Conservation (phyloP, 176 grass and related monocot species). For the Ensete ventricosum region DNA sequence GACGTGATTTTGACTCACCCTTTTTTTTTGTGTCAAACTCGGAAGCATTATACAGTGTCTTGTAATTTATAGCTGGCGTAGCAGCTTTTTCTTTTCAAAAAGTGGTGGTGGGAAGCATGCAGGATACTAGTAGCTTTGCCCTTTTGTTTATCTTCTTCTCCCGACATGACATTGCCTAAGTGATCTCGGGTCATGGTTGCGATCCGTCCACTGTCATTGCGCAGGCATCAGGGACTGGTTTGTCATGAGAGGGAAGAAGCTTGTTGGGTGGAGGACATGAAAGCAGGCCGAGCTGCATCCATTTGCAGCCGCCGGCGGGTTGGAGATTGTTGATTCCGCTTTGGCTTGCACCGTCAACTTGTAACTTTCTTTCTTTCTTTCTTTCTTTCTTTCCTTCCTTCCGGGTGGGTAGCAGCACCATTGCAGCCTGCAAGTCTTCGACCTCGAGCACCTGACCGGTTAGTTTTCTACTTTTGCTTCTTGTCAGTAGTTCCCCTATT, state of each 20-base stretch:
- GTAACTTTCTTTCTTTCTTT: too few species aligned
- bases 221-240: not conserved
- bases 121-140: slow-evolving; percentile 21
- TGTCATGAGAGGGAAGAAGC: not conserved
- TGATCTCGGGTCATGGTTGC: not conserved
- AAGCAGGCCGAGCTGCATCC: not conserved
- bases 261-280: not conserved
- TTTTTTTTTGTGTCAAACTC: slow-evolving; percentile 16
- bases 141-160: slow-evolving; percentile 6
- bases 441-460: too few species aligned
- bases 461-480: too few species aligned
- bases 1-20: not conserved
- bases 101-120: slow-evolving; percentile 18
- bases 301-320: not conserved
- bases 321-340: not conserved
- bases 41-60: slow-evolving; percentile 19
- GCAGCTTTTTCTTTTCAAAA: slow-evolving; percentile 24
- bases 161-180: not conserved
- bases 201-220: not conserved
- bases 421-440: too few species aligned
- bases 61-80: slow-evolving; percentile 22
- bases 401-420: too few species aligned
- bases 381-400: not conserved
- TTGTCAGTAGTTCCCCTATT: too few species aligned
- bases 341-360: not conserved